phyloP scores from a whole-genome alignment of 2,329 filamentous ascomycete genomes.

The Penicillium rolfsii region DNA sequence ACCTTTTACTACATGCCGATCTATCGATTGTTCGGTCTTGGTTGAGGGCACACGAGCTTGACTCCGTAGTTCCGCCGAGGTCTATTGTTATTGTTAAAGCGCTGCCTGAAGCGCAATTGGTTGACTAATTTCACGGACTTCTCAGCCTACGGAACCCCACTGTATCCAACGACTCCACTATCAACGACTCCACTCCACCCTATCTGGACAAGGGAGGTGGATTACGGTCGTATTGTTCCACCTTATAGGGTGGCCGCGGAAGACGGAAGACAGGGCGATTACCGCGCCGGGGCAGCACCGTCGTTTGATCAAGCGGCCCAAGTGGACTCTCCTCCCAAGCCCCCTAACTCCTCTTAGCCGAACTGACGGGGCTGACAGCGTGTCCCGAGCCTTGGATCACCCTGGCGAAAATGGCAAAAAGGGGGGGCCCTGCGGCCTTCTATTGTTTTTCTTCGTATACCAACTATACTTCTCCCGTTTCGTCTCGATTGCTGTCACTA shows the following conservation, averaged over 20 bases:
- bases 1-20: too few relatives aligned
- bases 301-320: constrained; percentile 13
- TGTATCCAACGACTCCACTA: constrained; percentile 10
- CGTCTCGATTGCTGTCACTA: background rate
- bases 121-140: too few relatives aligned
- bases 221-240: constrained; percentile 13
- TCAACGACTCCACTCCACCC: background rate
- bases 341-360: constrained; percentile 22
- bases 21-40: too few relatives aligned
- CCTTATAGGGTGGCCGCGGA: background rate
- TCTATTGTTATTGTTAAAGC: too few relatives aligned
- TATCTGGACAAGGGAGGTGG: constrained; percentile 6
- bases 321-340: constrained; percentile 6
- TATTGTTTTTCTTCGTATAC: background rate
- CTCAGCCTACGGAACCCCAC: too few relatives aligned
- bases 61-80: too few relatives aligned
- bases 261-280: constrained; percentile 5
- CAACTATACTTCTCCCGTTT: background rate
- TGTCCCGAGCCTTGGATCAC: background rate
- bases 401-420: background rate
- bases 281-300: constrained; percentile 11
- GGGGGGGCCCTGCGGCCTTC: background rate
- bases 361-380: constrained; percentile 19
- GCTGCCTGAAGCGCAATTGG: too few relatives aligned
- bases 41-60: too few relatives aligned